A percentile compares a stretch with the other conserved stretches of the same genome.
Conservation (phyloP, 805 yeast genomes). For the Ogataea wickerhamii region DNA sequence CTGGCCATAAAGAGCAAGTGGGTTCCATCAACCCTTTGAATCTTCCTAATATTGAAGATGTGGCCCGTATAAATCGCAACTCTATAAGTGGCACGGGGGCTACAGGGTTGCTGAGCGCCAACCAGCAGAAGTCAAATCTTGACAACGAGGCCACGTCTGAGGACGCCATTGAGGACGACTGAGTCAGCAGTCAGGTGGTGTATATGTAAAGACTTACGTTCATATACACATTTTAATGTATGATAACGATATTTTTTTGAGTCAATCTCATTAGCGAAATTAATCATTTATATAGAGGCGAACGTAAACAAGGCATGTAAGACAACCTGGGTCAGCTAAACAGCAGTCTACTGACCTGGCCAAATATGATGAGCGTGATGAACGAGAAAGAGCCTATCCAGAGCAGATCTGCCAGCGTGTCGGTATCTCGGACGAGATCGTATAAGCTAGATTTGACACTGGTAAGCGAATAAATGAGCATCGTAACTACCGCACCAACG, state of each 20-base stretch:
- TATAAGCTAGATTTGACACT: conserved; percentile 4
- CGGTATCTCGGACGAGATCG: conserved; percentile 6
- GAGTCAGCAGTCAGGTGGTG: too few relatives aligned
- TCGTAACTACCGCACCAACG: conserved; percentile 15
- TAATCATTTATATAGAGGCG: background rate
- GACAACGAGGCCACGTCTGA: conserved; percentile 48
- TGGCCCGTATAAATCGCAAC: conserved; percentile 56
- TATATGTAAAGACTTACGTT: too few relatives aligned
- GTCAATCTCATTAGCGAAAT: background rate
- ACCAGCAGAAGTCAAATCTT: conserved; percentile 50
- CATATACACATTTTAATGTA: too few relatives aligned
- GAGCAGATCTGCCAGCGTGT: conserved; percentile 39
- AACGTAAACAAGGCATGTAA: background rate
- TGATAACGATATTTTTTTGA: too few relatives aligned
- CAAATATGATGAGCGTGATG: conserved; percentile 62
- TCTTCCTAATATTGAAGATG: conserved; percentile 55
- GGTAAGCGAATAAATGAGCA: conserved; percentile 12
- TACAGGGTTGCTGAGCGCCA: conserved; percentile 38
- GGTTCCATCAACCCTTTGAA: conserved; percentile 36
- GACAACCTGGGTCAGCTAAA: too few relatives aligned
- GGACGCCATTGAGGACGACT: conserved; percentile 19
- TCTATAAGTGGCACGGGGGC: conserved; percentile 48
- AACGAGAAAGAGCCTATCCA: conserved; percentile 65
- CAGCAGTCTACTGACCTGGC: conserved; percentile 51
- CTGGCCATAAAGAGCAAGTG: conserved; percentile 40